Percentiles rank a stretch among this genome's conserved stretches.
Conservation (phyloP, 1,284 basidiomycete species). For the Puccinia novopanici region DNA sequence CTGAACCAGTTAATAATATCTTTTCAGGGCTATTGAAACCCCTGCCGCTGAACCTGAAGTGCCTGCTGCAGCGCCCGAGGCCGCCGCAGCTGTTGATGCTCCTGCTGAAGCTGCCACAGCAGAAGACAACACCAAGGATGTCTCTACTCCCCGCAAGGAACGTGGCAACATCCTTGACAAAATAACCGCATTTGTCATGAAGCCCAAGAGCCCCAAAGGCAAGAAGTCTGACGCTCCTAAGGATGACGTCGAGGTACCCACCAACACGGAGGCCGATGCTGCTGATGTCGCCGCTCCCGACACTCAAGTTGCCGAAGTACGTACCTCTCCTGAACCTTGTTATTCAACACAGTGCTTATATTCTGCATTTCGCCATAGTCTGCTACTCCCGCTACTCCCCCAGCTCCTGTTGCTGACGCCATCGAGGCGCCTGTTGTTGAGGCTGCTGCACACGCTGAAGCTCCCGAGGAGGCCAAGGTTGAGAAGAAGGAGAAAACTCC, state of each 20-base stretch:
- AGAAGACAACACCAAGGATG: constrained; percentile 25
- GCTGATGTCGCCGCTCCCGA: not conserved
- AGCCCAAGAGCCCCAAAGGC: constrained; percentile 46
- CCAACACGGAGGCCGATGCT: not conserved
- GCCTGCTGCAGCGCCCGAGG: too few relatives aligned
- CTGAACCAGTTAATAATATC: not conserved
- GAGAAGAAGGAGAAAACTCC: constrained; percentile 48
- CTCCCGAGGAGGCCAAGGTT: constrained; percentile 2
- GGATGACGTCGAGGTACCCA: not conserved
- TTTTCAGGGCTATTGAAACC: not conserved
- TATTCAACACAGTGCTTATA: too few relatives aligned
- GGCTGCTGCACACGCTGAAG: not conserved
- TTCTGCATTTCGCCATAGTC: not conserved
- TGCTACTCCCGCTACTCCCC: not conserved
- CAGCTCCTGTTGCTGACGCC: not conserved
- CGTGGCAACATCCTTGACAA: constrained; percentile 49
- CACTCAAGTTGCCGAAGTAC: constrained; percentile 11
- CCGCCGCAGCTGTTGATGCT: not conserved
- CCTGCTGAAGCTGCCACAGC: not conserved
- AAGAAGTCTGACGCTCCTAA: constrained; percentile 43
- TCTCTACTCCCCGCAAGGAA: constrained; percentile 39
- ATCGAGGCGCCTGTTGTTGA: not conserved
- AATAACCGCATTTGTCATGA: constrained; percentile 45
- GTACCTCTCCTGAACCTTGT: not conserved
- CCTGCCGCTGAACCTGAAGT: not conserved